Evolutionary conservation across 345 rosid species (phyloP), one percentile per base, ranked within the genome.

Genomic region (Hibiscus trionum): DNA sequence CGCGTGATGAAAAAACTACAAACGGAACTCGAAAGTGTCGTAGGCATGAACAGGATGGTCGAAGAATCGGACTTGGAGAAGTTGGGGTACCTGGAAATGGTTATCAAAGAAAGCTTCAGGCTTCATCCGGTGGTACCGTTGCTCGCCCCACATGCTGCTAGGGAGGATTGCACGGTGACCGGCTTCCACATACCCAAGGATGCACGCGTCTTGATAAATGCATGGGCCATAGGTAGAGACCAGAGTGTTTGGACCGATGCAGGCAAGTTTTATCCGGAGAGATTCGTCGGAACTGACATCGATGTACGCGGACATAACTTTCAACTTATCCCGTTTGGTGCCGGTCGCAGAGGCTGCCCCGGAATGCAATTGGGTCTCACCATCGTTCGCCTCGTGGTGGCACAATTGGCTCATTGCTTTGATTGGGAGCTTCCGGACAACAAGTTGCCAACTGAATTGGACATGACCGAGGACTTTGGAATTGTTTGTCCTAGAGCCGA

Each of bases 371-470:
- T 86, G 14, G 88, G 76, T 24, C 67, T 83, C 8, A 76, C 65
- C 0, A 2, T 73, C 17, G 82, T 86, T n/a, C 73, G 71, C 1
- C 73, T 57, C 7, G 77, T 77, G 39, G 1, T 80, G 5, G 88
- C 86, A 0, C 90, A 86, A 29, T 53, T 86, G 14, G 75, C 79
- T 10, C 88, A 87, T 75, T 84, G 87, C 82, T 87, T 87, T 55
- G 82, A 78, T 33, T 83, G 87, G 88, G 80, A 83, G 31, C 83
- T 85, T 0, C 84, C 88, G 0, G 24, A 75, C 2, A 74, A 69
- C 2, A 69, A 74, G 77, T 47, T 14, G 16, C 67, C 82, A 0
- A 12, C 2, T 0, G 85, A 82, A 0, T 49, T 84, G 60, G 84
- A 86, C 67, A 84, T 86, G 88, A 74, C 75, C 0, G 86, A 86